Percentiles rank a stretch among this genome's conserved stretches.
phyloP scores from a whole-genome alignment of 2,329 filamentous ascomycete species.

The Fulvia fulva region DNA sequence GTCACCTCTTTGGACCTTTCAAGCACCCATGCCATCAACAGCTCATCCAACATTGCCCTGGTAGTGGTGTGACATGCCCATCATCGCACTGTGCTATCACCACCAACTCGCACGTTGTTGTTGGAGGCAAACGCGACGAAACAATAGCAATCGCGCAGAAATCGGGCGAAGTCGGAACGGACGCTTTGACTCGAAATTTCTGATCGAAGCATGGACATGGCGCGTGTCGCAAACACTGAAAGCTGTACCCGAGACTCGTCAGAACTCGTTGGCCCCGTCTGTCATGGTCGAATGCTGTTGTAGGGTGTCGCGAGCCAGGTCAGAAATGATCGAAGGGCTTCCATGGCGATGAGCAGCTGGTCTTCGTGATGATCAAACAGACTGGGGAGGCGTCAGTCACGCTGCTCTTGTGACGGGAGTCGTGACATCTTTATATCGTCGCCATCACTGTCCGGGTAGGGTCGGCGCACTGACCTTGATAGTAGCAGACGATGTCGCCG shows the following conservation, averaged over 20 bases:
- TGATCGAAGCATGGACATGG: slow-evolving; percentile 10
- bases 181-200: slow-evolving; percentile 19
- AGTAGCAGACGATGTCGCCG: slow-evolving; percentile 15
- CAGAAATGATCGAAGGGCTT: neutral
- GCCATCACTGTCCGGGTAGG: slow-evolving; percentile 10
- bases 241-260: slow-evolving; percentile 9
- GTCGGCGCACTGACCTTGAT: slow-evolving; percentile 14
- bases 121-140: neutral
- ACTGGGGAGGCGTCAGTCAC: no score
- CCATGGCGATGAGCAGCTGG: neutral
- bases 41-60: neutral
- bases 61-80: neutral
- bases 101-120: neutral
- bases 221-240: slow-evolving; percentile 15
- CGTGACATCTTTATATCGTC: slow-evolving; percentile 19
- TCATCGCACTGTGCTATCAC: neutral
- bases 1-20: slow-evolving; percentile 6
- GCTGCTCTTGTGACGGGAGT: neutral
- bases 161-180: slow-evolving; percentile 15
- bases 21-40: neutral
- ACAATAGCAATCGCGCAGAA: slow-evolving; percentile 1
- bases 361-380: neutral
- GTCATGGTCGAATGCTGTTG: neutral
- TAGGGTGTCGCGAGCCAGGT: neutral
- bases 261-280: neutral